phyloP scores from a whole-genome alignment of 345 rosid genomes.

The Rhizophora apiculata region DNA sequence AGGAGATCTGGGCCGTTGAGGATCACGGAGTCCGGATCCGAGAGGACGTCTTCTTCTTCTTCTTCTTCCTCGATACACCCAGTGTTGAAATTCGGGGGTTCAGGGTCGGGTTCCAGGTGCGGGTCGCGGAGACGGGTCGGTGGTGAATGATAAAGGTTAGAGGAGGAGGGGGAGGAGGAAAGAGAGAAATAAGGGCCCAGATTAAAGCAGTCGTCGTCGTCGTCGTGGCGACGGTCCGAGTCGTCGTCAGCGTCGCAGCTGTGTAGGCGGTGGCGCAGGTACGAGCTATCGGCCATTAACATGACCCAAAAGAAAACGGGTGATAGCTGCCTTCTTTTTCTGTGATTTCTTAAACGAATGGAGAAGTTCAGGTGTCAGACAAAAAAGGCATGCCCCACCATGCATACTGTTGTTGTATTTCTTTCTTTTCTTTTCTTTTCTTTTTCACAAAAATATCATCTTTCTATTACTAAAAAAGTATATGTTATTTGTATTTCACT shows the following conservation, averaged over 20 bases:
- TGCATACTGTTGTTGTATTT: too few relatives aligned
- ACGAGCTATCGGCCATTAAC: conserved; percentile 42
- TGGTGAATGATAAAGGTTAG: conserved; percentile 7
- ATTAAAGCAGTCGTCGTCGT: conserved; percentile 26
- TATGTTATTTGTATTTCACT: too few relatives aligned
- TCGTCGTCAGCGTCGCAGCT: conserved; percentile 13
- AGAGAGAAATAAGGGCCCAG: conserved; percentile 32
- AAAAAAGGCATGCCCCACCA: too few relatives aligned
- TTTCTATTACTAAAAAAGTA: too few relatives aligned
- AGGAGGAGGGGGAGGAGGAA: conserved; percentile 18
- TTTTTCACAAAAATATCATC: too few relatives aligned
- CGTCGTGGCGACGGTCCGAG: not conserved
- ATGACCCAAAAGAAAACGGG: not conserved
- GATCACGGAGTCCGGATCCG: conserved; percentile 33
- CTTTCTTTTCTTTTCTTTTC: too few relatives aligned
- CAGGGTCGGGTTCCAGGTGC: not conserved
- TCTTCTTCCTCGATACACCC: not conserved
- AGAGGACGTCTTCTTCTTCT: conserved; percentile 22
- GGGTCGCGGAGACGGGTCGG: not conserved
- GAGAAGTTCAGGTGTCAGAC: too few relatives aligned
- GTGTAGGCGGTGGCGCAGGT: conserved; percentile 23
- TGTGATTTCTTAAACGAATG: too few relatives aligned
- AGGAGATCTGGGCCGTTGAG: conserved; percentile 40
- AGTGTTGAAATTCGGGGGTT: conserved; percentile 2
- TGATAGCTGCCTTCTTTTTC: not conserved